These are phyloP conservation scores for Porphyrellus cyaneotinctus DNA, from an alignment of 768 basidiomycete genomes.

Conservation along the genomic window DNA sequence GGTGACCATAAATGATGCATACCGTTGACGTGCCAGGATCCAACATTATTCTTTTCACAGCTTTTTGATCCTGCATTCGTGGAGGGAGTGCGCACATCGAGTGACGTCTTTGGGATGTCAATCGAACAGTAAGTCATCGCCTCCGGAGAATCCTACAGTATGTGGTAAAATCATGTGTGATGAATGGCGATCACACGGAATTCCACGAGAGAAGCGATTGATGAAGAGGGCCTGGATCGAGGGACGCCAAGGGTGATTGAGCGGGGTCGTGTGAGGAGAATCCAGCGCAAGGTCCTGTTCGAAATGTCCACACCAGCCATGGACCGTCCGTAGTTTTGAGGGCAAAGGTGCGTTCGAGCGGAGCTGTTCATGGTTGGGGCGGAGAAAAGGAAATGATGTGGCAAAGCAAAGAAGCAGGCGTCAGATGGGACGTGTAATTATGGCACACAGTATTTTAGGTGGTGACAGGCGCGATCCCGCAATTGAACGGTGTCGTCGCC, in stretches of 20 bases:
- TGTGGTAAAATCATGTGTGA: not conserved
- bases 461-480: not conserved
- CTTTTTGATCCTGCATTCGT: not conserved
- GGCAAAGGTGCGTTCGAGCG: conserved; percentile 29
- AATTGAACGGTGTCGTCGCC: conserved; percentile 16
- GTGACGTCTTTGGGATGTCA: not conserved
- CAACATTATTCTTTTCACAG: not conserved
- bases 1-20: not conserved
- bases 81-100: not conserved
- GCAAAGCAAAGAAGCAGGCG: conserved; percentile 15
- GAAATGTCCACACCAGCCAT: too few species aligned
- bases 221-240: not conserved
- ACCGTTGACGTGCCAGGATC: not conserved
- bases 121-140: not conserved
- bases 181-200: not conserved
- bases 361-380: conserved; percentile 33
- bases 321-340: too few species aligned
- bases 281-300: not conserved
- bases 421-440: conserved; percentile 20
- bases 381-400: conserved; percentile 31
- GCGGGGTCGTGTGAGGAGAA: conserved; percentile 3
- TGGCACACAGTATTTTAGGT: conserved; percentile 19
- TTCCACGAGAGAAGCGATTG: not conserved
- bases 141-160: not conserved
- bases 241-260: not conserved